phyloP scores from a whole-genome alignment of 306 rosid species.

The Quercus variabilis region DNA sequence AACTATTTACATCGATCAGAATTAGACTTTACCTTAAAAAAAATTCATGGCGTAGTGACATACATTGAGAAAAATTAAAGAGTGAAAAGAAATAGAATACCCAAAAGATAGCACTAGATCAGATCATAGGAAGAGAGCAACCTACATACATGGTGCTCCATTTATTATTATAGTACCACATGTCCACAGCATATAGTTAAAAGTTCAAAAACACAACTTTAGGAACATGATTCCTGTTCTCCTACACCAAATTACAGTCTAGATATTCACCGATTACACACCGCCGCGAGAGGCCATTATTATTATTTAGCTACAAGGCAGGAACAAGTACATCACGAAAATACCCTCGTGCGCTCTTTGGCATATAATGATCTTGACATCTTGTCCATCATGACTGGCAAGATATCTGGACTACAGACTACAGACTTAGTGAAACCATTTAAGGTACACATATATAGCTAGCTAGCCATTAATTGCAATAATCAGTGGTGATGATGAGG shows the following conservation, averaged over 20 bases:
- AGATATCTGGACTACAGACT: neutral
- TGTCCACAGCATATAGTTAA: neutral
- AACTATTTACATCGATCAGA: too few relatives aligned
- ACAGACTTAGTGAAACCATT: neutral
- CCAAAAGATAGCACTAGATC: too few relatives aligned
- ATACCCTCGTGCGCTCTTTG: neutral
- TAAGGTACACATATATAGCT: neutral
- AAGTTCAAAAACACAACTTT: neutral
- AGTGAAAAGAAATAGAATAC: too few relatives aligned
- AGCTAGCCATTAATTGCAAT: too few relatives aligned
- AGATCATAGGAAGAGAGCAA: neutral
- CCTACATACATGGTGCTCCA: neutral
- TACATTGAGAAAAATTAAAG: too few relatives aligned
- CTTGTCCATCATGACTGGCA: neutral
- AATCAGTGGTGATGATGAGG: neutral
- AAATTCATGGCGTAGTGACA: too few relatives aligned
- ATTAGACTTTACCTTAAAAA: too few relatives aligned
- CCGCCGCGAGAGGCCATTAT: neutral
- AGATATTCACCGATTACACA: neutral
- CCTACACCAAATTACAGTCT: neutral
- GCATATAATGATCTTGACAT: neutral
- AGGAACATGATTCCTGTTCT: neutral
- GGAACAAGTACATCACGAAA: neutral
- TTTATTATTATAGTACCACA: neutral
- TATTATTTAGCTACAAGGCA: neutral